Conservation (phyloP, 148 eudicot genomes). For the Cornus suecica region DNA sequence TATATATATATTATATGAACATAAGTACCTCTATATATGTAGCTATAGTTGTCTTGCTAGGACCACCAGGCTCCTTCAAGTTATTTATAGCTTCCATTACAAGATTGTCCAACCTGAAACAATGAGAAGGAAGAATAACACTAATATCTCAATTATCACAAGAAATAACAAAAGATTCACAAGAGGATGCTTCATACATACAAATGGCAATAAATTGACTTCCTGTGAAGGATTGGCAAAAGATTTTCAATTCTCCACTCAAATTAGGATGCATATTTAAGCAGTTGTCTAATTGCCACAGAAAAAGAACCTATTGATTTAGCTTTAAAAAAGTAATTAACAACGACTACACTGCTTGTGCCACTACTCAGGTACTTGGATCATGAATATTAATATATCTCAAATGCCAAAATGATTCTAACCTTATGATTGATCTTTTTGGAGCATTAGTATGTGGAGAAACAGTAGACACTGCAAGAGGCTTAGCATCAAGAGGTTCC, state of each 20-base stretch:
- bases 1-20: background rate
- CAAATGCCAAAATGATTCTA: slow-evolving; percentile 16
- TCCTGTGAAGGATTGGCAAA: background rate
- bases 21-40: slow-evolving; percentile 83
- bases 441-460: slow-evolving; percentile 55
- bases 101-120: slow-evolving; percentile 84
- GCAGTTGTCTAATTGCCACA: background rate
- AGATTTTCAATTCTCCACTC: background rate
- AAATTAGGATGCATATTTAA: too few species aligned
- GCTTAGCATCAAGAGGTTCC: slow-evolving; percentile 52
- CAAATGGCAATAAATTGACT: background rate
- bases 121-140: slow-evolving; percentile 9
- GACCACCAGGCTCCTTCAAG: slow-evolving; percentile 93
- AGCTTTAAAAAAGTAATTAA: background rate
- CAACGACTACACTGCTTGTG: background rate
- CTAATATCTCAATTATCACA: background rate
- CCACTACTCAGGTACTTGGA: too few species aligned
- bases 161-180: background rate
- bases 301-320: background rate
- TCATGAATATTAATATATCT: background rate
- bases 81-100: slow-evolving; percentile 85
- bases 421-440: slow-evolving; percentile 90
- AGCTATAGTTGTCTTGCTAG: slow-evolving; percentile 85
- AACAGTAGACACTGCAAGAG: slow-evolving; percentile 44
- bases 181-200: background rate